Evolutionary conservation across 768 basidiomycete genomes (phyloP).

Genomic region (Lactarius deliciosus): DNA sequence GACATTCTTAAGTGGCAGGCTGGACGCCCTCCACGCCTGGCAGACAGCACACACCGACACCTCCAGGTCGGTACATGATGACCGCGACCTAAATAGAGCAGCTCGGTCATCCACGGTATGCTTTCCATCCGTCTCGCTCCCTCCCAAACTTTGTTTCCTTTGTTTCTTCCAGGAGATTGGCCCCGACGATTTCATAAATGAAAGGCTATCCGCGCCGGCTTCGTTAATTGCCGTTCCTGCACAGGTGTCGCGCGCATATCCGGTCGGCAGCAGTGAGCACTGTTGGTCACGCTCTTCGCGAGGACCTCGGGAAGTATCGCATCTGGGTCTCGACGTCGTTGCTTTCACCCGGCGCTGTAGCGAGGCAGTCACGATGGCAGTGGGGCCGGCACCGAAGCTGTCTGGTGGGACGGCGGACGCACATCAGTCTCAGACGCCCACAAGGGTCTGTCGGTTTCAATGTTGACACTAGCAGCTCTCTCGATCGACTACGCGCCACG

Average conservation of each 20-base stretch:
- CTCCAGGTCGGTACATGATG: no score
- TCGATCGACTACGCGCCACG: no score
- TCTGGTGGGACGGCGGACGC: background rate
- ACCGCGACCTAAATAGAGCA: no score
- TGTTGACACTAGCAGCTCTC: no score
- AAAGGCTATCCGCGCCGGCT: background rate
- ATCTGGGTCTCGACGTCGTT: no score
- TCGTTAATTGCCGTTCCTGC: slow-evolving; percentile 69
- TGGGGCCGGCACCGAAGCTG: slow-evolving; percentile 1
- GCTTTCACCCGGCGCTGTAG: slow-evolving; percentile 1
- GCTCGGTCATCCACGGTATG: slow-evolving; percentile 79
- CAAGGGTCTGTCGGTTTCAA: no score
- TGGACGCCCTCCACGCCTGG: no score
- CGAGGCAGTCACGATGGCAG: slow-evolving; percentile 26
- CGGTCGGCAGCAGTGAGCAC: slow-evolving; percentile 81
- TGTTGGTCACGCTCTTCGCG: slow-evolving; percentile 63
- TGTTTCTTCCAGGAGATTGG: background rate
- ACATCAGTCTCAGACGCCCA: no score
- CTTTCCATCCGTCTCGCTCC: slow-evolving; percentile 1
- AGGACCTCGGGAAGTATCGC: slow-evolving; percentile 46
- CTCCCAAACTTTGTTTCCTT: no score
- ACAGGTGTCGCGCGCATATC: slow-evolving; percentile 64
- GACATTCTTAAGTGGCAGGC: no score
- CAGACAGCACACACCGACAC: no score
- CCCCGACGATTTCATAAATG: no score